Conservation (phyloP, 148 eudicot species). For the Agrostemma githago region DNA sequence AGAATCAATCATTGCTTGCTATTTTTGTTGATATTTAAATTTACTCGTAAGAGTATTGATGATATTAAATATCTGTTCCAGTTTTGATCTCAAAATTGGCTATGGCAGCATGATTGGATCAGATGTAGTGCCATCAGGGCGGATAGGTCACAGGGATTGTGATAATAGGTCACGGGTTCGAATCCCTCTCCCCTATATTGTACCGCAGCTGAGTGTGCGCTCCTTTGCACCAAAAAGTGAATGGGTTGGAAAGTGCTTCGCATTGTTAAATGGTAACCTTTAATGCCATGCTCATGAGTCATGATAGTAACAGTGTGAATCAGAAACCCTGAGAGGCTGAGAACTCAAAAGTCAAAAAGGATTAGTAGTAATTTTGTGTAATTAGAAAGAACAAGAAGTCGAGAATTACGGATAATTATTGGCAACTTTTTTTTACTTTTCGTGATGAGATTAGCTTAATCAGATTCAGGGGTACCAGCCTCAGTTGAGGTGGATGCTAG, state of each 20-base stretch:
- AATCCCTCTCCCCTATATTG: too few relatives aligned
- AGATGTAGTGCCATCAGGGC: too few relatives aligned
- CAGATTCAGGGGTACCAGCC: constrained; percentile 10
- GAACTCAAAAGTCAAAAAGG: not conserved
- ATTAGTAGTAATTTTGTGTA: not conserved
- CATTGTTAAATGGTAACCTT: too few relatives aligned
- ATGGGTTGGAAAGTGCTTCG: too few relatives aligned
- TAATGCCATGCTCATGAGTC: too few relatives aligned
- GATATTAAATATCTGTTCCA: not conserved
- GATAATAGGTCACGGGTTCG: too few relatives aligned
- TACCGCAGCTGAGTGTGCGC: too few relatives aligned
- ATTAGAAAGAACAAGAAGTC: not conserved
- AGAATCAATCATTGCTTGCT: too few relatives aligned
- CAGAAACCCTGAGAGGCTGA: not conserved
- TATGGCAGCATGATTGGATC: too few relatives aligned
- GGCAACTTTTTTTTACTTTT: not conserved
- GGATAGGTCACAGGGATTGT: too few relatives aligned
- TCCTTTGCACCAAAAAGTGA: too few relatives aligned
- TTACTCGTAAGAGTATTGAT: not conserved
- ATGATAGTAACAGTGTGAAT: not conserved
- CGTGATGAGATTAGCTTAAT: not conserved
- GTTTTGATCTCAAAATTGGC: not conserved
- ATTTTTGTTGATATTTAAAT: too few relatives aligned
- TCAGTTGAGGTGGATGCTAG: not conserved
- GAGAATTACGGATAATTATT: not conserved